Evolutionary conservation across 306 rosid genomes (phyloP).

Genomic region (Quercus bicolor): DNA sequence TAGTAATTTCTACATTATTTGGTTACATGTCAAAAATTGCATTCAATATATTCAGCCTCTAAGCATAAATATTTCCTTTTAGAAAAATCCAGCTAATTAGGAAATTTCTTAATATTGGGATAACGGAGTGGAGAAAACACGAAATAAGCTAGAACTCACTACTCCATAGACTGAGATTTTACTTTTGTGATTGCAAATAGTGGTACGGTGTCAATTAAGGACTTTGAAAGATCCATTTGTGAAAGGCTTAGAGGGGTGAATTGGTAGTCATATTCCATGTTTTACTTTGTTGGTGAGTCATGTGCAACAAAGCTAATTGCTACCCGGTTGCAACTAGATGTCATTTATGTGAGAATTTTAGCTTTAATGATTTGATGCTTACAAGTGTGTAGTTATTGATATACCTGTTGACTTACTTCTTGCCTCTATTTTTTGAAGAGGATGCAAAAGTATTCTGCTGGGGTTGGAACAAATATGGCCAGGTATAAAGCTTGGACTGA

Average conservation of each 20-base stretch:
- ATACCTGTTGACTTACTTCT: background rate
- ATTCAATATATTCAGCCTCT: background rate
- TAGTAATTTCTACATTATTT: background rate
- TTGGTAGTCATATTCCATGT: background rate
- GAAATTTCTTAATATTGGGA: background rate
- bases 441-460: conserved; percentile 83
- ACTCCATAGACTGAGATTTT: background rate
- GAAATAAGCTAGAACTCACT: background rate
- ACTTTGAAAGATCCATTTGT: too few relatives aligned
- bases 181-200: background rate
- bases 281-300: background rate
- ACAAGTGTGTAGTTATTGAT: background rate
- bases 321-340: too few relatives aligned
- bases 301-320: background rate
- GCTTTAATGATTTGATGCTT: background rate
- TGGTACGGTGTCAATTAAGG: too few relatives aligned
- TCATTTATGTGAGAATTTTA: background rate
- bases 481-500: conserved; percentile 45
- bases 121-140: background rate
- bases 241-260: background rate
- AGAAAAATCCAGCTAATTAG: background rate
- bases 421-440: conserved; percentile 44
- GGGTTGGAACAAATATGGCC: conserved; percentile 99
- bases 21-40: background rate
- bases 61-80: background rate